Conservation (phyloP, 129 eudicot genomes). For the Smallanthus sonchifolius region DNA sequence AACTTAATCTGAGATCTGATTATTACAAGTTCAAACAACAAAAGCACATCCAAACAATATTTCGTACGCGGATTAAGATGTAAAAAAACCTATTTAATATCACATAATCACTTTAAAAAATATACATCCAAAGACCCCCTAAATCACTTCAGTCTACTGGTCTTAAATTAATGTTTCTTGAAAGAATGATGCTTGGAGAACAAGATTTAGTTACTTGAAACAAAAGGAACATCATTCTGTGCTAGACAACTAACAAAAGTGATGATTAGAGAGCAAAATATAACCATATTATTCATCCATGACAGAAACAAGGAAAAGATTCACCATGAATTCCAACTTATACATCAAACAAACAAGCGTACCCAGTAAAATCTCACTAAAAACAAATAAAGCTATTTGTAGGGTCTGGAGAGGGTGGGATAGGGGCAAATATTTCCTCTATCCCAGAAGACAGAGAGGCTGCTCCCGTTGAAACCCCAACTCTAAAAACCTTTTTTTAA, state of each 20-base stretch:
- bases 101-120: neutral
- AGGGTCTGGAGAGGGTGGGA: too few species aligned
- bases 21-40: neutral
- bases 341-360: too few species aligned
- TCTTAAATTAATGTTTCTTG: neutral
- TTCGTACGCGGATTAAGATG: neutral
- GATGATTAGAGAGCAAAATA: neutral
- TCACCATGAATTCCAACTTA: neutral
- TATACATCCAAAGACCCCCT: neutral
- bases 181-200: neutral
- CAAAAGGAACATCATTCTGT: neutral
- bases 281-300: neutral
- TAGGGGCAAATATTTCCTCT: too few species aligned
- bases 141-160: neutral
- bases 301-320: neutral
- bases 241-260: neutral
- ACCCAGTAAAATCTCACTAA: too few species aligned
- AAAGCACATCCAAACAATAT: neutral
- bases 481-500: too few species aligned
- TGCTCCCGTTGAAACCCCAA: too few species aligned
- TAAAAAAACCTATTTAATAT: neutral
- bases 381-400: neutral
- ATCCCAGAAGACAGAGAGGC: too few species aligned
- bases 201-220: neutral
- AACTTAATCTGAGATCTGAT: neutral